Conservation (phyloP, 192 early-diverging fungal genomes). For the Endogone sp. region DNA sequence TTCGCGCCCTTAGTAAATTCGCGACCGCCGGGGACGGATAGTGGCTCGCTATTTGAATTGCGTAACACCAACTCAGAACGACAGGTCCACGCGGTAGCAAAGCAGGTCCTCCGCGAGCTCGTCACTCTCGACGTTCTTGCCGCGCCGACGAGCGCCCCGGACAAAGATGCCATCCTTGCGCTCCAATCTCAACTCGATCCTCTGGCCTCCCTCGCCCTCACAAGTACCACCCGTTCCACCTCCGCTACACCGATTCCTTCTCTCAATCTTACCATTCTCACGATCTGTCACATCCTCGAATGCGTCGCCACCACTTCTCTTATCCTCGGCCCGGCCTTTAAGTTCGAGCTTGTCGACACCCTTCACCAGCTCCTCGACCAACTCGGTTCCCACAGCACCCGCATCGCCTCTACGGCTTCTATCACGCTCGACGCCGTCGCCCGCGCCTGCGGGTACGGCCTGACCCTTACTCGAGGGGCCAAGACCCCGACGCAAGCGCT, state of each 20-base stretch:
- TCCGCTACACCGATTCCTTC: not conserved
- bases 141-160: not conserved
- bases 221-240: not conserved
- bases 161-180: not conserved
- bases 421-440: slow-evolving; percentile 39
- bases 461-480: not conserved
- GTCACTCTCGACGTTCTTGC: not conserved
- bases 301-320: slow-evolving; percentile 24
- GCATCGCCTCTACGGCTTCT: slow-evolving; percentile 34
- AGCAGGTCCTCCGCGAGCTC: not conserved
- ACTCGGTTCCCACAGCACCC: slow-evolving; percentile 37
- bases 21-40: not conserved
- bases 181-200: slow-evolving; percentile 13
- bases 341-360: slow-evolving; percentile 34
- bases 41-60: not conserved
- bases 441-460: slow-evolving; percentile 27
- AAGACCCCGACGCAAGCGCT: slow-evolving; percentile 23
- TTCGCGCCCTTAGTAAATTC: not conserved
- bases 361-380: slow-evolving; percentile 41
- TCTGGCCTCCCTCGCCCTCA: slow-evolving; percentile 22
- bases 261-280: not conserved
- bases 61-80: not conserved
- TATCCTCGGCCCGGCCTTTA: slow-evolving; percentile 24
- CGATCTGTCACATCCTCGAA: slow-evolving; percentile 13
- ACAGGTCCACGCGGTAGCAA: not conserved